Evolutionary conservation across 2,329 filamentous ascomycete species (phyloP), one percentile per base, ranked within the genome.

Genomic region (Botryotinia globosa): DNA sequence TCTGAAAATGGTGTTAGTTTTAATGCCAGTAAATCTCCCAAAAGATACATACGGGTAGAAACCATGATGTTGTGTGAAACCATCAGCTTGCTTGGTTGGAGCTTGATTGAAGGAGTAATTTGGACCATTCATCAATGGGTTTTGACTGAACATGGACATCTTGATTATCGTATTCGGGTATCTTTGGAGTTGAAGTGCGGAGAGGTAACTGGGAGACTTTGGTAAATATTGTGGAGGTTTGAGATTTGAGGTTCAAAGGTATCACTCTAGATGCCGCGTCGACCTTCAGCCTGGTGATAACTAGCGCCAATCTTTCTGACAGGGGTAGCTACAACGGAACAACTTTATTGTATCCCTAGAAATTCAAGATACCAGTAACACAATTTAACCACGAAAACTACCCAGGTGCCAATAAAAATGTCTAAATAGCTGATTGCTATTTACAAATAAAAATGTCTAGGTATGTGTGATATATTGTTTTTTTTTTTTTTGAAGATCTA

Each of bases 21-120:
- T 22, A 34, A 67, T 39, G 44, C 37, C n/a, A 34, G 32, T 62
- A 39, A 66, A 44, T 25, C n/a, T 25, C 34, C 51, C 51, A 42
- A n/a, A 54, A 42, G 16, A 16, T 59, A 56, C 92, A 80, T 88
- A 97, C 94, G 95, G 94, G 84, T 97, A 94, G 85, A 98, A 98
- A 79, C 90, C 89, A 84, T 97, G 94, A 85, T 96, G 85, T 78
- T 88, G 86, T 74, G 86, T 85, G 42, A 68, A 68, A 80, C 88
- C 87, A 76, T 87, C 88, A 76, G 82, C 81, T 74, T 84, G 82
- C 75, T 82, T 82, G 81, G 84, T 85, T 80, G 89, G 88, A 70
- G 85, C 83, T 79, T 91, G 88, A 78, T 86, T 87, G 84, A 90
- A 89, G 75, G 89, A 90, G 83, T 91, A 91, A 85, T 88, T 90